Percentiles rank a stretch among this genome's conserved stretches.
These are phyloP conservation scores for Curvularia spicifera DNA, from an alignment of 2,329 filamentous ascomycete genomes.

Conservation along the genomic window DNA sequence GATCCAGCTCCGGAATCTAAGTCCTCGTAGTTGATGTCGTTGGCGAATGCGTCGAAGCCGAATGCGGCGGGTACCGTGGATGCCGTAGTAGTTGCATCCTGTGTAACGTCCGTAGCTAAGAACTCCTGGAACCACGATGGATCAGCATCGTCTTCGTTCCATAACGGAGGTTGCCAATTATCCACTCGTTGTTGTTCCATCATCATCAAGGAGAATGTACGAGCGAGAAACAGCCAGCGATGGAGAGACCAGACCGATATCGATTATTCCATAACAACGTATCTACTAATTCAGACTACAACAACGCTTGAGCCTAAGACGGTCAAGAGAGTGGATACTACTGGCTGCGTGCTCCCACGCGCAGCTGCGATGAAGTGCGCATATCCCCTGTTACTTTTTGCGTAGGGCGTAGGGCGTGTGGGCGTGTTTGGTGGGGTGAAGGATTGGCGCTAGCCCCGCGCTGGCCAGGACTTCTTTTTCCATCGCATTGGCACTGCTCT, in stretches of 20 bases:
- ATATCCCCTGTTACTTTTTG: background rate
- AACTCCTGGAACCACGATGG: slow-evolving; percentile 9
- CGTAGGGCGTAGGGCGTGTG: slow-evolving; percentile 17
- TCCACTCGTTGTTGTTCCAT: slow-evolving; percentile 14
- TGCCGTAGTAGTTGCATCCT: background rate
- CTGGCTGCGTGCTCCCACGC: background rate
- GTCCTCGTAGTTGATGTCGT: slow-evolving; percentile 1
- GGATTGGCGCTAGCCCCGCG: slow-evolving; percentile 6
- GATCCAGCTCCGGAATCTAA: background rate
- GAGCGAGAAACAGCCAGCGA: background rate
- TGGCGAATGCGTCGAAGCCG: slow-evolving; percentile 1
- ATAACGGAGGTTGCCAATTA: slow-evolving; percentile 5
- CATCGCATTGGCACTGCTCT: background rate
- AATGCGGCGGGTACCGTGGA: slow-evolving; percentile 3
- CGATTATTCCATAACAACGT: background rate
- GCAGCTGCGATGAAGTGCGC: background rate
- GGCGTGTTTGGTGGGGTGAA: background rate
- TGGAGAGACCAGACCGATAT: slow-evolving; percentile 7
- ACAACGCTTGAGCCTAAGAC: background rate
- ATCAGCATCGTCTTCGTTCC: slow-evolving; percentile 12
- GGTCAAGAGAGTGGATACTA: background rate
- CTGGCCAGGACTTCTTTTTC: slow-evolving; percentile 5
- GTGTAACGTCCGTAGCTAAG: slow-evolving; percentile 5
- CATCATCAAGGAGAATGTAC: slow-evolving; percentile 2
- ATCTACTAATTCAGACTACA: background rate